These are phyloP conservation scores for Penicillium antarcticum DNA, from an alignment of 495 filamentous ascomycete species.

Conservation along the genomic window DNA sequence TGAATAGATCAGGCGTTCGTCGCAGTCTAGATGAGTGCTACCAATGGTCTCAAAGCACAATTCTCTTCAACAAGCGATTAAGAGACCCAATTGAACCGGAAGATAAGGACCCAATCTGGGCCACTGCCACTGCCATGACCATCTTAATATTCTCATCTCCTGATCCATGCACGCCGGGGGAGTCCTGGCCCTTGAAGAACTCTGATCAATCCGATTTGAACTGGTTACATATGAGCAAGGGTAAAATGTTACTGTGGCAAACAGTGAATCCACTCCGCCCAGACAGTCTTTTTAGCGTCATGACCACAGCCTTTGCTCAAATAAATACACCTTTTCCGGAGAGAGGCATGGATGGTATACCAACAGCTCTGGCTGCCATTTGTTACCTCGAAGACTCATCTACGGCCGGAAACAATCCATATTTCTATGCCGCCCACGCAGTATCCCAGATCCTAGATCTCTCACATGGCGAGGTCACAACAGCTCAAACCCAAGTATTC, in stretches of 20 bases:
- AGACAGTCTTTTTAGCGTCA: constrained; percentile 39
- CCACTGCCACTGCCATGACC: constrained; percentile 36
- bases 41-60: constrained; percentile 40
- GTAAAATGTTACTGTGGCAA: constrained; percentile 43
- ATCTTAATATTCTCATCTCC: constrained; percentile 37
- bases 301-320: constrained; percentile 29
- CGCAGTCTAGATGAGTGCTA: constrained; percentile 39
- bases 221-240: constrained; percentile 41
- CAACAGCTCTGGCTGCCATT: constrained; percentile 21
- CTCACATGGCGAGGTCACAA: constrained; percentile 24
- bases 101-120: constrained; percentile 46
- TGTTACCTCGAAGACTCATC: constrained; percentile 33
- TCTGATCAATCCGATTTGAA: constrained; percentile 31
- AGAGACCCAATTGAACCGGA: constrained; percentile 27
- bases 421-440: constrained; percentile 35
- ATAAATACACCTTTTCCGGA: constrained; percentile 29
- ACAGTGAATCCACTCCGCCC: constrained; percentile 36
- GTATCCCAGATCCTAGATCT: constrained; percentile 27
- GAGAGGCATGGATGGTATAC: constrained; percentile 31
- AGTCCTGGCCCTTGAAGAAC: constrained; percentile 42
- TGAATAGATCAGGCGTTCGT: constrained; percentile 20
- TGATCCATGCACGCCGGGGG: constrained; percentile 33
- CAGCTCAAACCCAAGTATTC: constrained; percentile 23
- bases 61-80: constrained; percentile 35
- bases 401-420: constrained; percentile 34